Evolutionary conservation across 371 early-diverging fungal species (phyloP).

Genomic region (Apophysomyces ossiformis): DNA sequence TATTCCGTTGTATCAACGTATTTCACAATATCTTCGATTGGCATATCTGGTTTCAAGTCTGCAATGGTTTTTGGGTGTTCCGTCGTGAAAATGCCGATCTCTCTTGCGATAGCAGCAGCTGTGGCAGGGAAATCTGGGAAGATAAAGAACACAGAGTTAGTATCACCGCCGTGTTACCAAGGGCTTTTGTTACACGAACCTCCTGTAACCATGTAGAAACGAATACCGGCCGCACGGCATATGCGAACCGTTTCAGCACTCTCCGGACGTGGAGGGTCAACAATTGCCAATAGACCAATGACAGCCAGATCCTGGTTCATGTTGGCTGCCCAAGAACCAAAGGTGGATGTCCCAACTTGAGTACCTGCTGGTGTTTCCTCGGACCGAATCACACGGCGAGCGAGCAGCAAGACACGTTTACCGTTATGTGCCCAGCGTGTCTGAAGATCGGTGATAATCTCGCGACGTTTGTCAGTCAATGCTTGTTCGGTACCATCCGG

Average conservation of each 20-base stretch:
- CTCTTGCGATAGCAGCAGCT: slow-evolving; percentile 73
- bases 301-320: slow-evolving; percentile 48
- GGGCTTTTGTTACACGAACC: slow-evolving; percentile 23
- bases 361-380: slow-evolving; percentile 25
- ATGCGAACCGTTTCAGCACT: slow-evolving; percentile 58
- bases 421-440: slow-evolving; percentile 65
- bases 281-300: slow-evolving; percentile 70
- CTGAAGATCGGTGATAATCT: slow-evolving; percentile 47
- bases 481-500: slow-evolving; percentile 46
- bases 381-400: slow-evolving; percentile 41
- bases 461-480: slow-evolving; percentile 45
- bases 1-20: slow-evolving; percentile 7
- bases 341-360: slow-evolving; percentile 25
- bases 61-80: slow-evolving; percentile 45
- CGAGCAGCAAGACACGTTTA: slow-evolving; percentile 69
- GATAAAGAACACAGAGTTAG: no score
- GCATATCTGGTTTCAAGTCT: slow-evolving; percentile 30
- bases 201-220: slow-evolving; percentile 81
- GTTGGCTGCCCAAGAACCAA: slow-evolving; percentile 31
- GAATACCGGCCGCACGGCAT: slow-evolving; percentile 70
- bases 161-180: neutral
- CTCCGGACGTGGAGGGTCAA: slow-evolving; percentile 77
- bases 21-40: slow-evolving; percentile 17
- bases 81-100: slow-evolving; percentile 66
- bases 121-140: slow-evolving; percentile 66